Percentiles rank a stretch among this genome's conserved stretches.
phyloP scores from a whole-genome alignment of 495 filamentous ascomycete genomes.

The Hypoxylon lenormandii region DNA sequence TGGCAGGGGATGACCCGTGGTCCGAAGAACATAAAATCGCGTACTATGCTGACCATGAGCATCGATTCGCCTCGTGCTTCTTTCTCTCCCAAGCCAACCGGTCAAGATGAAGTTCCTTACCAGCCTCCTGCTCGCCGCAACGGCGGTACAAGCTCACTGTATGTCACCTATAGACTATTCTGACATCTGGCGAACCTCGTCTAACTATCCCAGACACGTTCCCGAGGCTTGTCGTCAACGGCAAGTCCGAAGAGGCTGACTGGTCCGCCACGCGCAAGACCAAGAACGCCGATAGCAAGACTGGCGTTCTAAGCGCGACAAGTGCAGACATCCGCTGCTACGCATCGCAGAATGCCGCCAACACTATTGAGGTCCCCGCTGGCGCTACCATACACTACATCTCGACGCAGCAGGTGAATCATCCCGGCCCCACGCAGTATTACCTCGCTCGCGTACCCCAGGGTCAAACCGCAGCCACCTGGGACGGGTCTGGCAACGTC shows the following conservation, averaged over 20 bases:
- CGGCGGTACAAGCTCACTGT: conserved; percentile 54
- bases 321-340: conserved; percentile 64
- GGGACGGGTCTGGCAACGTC: conserved; percentile 60
- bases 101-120: conserved; percentile 47
- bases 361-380: conserved; percentile 55
- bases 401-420: conserved; percentile 61
- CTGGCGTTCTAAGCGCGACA: conserved; percentile 56
- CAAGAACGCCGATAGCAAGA: conserved; percentile 57
- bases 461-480: conserved; percentile 57
- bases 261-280: conserved; percentile 59
- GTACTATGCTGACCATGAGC: not conserved
- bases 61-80: not conserved
- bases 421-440: conserved; percentile 61
- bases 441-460: conserved; percentile 63
- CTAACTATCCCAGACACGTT: conserved; percentile 52
- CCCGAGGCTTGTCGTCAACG: conserved; percentile 56
- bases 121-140: conserved; percentile 45
- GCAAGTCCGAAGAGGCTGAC: conserved; percentile 54
- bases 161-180: conserved; percentile 8
- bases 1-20: not conserved
- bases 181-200: conserved; percentile 1
- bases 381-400: conserved; percentile 61
- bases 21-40: conserved; percentile 20
- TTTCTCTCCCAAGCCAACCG: conserved; percentile 6
- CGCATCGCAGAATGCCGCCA: conserved; percentile 53